phyloP scores from a whole-genome alignment of 2,329 filamentous ascomycete genomes.

The Colletotrichum falcatum region DNA sequence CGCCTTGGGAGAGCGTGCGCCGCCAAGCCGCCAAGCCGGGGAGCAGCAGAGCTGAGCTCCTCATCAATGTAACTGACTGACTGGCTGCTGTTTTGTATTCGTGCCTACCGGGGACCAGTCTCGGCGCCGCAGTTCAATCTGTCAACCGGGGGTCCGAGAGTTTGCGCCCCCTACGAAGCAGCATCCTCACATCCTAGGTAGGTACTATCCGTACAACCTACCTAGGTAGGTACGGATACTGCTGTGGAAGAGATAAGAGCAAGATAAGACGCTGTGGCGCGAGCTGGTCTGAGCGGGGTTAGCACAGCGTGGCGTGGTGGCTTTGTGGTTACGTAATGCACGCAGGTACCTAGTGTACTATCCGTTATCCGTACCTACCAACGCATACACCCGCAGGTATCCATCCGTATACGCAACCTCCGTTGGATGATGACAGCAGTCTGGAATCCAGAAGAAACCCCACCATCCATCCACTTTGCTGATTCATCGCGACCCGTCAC shows the following conservation, averaged over 20 bases:
- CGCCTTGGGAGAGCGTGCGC: not conserved
- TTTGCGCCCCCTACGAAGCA: not conserved
- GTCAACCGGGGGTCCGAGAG: constrained; percentile 9
- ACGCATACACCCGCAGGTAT: too few species aligned
- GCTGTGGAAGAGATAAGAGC: constrained; percentile 10
- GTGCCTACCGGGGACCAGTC: not conserved
- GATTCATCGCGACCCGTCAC: constrained; percentile 29
- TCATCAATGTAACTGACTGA: not conserved
- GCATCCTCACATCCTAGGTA: too few species aligned
- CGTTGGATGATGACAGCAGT: too few species aligned
- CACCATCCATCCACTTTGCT: constrained; percentile 28
- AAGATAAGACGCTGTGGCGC: constrained; percentile 1
- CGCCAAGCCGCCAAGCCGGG: not conserved
- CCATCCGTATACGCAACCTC: too few species aligned
- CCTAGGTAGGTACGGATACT: not conserved
- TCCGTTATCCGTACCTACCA: too few species aligned
- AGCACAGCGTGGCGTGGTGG: not conserved
- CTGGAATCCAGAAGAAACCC: constrained; percentile 32
- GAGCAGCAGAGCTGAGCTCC: not conserved
- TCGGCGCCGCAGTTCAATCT: constrained; percentile 8
- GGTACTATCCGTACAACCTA: too few species aligned
- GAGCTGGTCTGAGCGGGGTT: not conserved
- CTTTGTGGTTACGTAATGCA: too few species aligned
- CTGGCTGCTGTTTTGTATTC: too few species aligned
- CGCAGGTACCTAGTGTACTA: too few species aligned